Base-by-base conservation (phyloP, 164 flowering plant genomes). In the Magnolia kwangsiensis region DNA sequence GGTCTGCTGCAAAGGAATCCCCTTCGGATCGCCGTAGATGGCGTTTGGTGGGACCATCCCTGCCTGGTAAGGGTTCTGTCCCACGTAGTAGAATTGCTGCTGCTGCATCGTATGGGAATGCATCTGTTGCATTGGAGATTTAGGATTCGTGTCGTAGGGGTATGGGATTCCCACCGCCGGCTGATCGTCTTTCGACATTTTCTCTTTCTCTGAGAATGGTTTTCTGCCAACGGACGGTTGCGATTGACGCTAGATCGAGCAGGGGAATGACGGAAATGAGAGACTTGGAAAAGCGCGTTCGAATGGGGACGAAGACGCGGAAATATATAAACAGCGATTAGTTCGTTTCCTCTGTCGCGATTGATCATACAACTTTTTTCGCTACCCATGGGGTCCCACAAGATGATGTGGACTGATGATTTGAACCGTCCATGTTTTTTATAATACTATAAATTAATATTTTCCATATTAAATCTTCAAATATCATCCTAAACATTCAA, bases 1-100 rank as follows among this genome's bases (percentile, higher is more conserved):
- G 9, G 98, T 95, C 83, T 95, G 97, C 27, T 88, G 94, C 55
- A 93, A 76, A n/a, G 97, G 98, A 51, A 88, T 81, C 4, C 94
- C 94, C 71, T 89, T 90, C 1, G 98, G 98, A 74, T 94, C 92
- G 1, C 87, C 90, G 79, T 74, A 76, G 23, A 92, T 61, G 74
- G 97, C 95, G 85, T 91, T 88, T 1, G 98, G 90, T 2, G 98
- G 97, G n/a, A 91, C 70, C 74, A 69, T 63, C 3, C 98, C 97
- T 19, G 80, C 77, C 71, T 91, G 92, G 76, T 94, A 86, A 0
- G 91, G 91, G 71, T 92, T 90, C 37, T 75, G 69, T 0, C 76
- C 86, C 6, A 81, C 87, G 78, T 84, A 85, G 81, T 81, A 81
- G 18, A 68, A 74, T 8, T 63, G 76, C 51, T 27, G 68, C n/a